Evolutionary conservation across 2,329 filamentous ascomycete species (phyloP).

Genomic region (Mycosphaerella sp.): DNA sequence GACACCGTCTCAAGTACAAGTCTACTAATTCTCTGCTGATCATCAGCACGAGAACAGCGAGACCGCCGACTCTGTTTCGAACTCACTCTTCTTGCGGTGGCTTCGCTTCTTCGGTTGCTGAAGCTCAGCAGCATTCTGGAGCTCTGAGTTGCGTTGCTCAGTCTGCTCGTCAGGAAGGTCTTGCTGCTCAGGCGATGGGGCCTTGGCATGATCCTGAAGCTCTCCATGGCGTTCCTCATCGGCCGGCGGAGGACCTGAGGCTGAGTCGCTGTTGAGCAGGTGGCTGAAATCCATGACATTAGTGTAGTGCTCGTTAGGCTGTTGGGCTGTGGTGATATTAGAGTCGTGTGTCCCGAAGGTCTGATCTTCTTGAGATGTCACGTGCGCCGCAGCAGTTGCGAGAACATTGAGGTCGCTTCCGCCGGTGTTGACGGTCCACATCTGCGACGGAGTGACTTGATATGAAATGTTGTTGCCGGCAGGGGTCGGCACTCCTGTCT

Average conservation of each 20-base stretch:
- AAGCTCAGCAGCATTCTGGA: neutral
- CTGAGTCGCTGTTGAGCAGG: constrained; percentile 1
- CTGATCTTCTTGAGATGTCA: neutral
- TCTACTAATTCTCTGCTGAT: neutral
- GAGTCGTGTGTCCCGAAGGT: neutral
- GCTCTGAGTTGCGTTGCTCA: neutral
- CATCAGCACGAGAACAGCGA: neutral
- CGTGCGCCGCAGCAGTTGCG: constrained; percentile 1
- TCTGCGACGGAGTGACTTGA: neutral
- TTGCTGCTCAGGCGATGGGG: neutral
- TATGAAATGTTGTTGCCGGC: neutral
- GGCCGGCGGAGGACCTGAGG: neutral
- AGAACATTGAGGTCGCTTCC: constrained; percentile 3
- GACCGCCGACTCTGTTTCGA: neutral
- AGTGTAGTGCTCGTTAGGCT: neutral
- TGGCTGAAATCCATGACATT: constrained; percentile 7
- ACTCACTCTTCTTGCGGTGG: neutral
- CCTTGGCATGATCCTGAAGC: neutral
- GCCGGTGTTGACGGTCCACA: neutral
- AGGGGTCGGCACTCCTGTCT: neutral
- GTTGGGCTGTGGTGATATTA: neutral
- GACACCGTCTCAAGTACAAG: neutral
- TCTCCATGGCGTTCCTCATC: neutral
- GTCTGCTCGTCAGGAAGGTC: neutral
- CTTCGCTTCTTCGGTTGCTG: neutral